Base-by-base conservation (phyloP, 192 early-diverging fungal species). In the Gigaspora rosea region DNA sequence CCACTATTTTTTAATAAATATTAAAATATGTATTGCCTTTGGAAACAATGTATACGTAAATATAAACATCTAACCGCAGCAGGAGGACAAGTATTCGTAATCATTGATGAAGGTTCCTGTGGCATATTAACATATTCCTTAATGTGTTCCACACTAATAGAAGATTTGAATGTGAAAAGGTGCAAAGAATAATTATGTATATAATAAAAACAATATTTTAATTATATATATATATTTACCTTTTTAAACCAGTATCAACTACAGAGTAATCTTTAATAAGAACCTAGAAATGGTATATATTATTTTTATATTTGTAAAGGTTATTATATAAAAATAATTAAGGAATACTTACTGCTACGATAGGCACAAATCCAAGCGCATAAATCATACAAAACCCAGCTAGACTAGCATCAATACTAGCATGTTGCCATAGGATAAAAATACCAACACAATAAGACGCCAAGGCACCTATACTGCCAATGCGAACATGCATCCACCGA, bases 401-500 rank as follows among this genome's bases (percentile, higher is more conserved):
- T 78, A 93, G 84, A 3, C 94, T 89, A 9, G 94, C 89, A 75
- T 92, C 86, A 27, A 97, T 85, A 8, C 47, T n/a, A 2, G 85
- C 79, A 16, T 78, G 32, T 35, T 82, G 80, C 47, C 79, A 9
- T 4, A 96, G 65, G 56, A 96, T 90, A 22, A 91, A 84, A 8
- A 91, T 76, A 3, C 89, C 90, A 3, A 91, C 84, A 33, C 84
- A 82, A 35, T 93, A 88, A n/a, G 86, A 83, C 18, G 96, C 91
- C 9, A 90, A 49, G 10, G 90, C 88, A 51, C 91, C 92, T 4
- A 93, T 84, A 13, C 91, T 77, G 68, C 91, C 92, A 51, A 91
- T 92, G 7, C 97, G 90, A n/a, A 94, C 76, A 66, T 88, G 92
- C 56, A 98, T 89, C 96, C 96, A 97, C 33, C 95, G 85, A 83